Evolutionary conservation across 768 basidiomycete genomes (phyloP).

Genomic region (Lentinus brumalis): DNA sequence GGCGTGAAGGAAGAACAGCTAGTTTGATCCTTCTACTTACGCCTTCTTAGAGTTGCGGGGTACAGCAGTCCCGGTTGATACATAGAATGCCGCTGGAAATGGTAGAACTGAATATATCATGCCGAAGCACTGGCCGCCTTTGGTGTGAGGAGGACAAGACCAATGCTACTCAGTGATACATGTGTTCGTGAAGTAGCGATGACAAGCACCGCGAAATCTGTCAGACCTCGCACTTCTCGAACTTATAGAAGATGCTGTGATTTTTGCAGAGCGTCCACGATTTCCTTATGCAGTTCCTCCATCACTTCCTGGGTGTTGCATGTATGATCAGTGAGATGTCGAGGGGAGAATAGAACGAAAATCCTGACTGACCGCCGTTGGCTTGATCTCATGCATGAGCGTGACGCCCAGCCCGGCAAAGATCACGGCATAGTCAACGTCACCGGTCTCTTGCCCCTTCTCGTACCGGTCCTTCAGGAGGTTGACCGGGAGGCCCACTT

Average conservation of each 20-base stretch:
- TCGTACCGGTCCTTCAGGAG: conserved; percentile 45
- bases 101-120: no score
- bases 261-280: conserved; percentile 35
- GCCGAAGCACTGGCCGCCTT: no score
- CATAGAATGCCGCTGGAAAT: no score
- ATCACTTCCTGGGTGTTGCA: conserved; percentile 48
- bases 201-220: no score
- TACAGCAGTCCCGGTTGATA: no score
- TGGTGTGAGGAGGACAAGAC: no score
- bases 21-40: conserved; percentile 54
- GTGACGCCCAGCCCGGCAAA: conserved; percentile 74
- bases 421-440: conserved; percentile 48
- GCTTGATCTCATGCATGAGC: conserved; percentile 48
- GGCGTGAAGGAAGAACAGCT: conserved; percentile 36
- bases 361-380: conserved; percentile 23
- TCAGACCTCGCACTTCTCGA: neutral
- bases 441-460: conserved; percentile 46
- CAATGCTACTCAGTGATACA: no score
- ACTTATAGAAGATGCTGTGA: conserved; percentile 4
- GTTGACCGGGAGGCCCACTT: conserved; percentile 47
- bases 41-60: no score
- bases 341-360: no score
- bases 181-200: no score
- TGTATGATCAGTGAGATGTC: neutral
- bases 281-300: conserved; percentile 52